phyloP scores from a whole-genome alignment of 257 asterid genomes.

The Oldenlandia corymbosa region DNA sequence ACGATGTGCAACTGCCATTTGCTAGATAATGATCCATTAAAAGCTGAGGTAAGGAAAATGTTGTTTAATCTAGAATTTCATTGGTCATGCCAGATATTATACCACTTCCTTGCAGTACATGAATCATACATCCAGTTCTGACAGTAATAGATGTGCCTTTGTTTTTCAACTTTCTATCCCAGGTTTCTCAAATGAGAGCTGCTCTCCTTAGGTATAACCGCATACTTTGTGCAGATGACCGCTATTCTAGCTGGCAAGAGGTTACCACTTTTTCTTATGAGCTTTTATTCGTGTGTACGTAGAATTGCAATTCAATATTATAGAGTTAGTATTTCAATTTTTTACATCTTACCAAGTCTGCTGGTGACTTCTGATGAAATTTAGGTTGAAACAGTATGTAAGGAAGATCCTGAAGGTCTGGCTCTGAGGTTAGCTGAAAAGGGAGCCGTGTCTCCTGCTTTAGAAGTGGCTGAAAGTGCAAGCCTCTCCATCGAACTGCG shows the following conservation, averaged over 20 bases:
- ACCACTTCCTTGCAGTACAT: conserved; percentile 4
- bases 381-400: conserved; percentile 85
- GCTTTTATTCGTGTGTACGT: neutral
- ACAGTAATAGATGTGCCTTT: neutral
- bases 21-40: conserved; percentile 55
- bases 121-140: neutral
- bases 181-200: conserved; percentile 82
- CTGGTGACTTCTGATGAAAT: conserved; percentile 1
- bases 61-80: conserved; percentile 9
- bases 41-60: conserved; percentile 54
- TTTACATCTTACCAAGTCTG: neutral
- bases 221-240: conserved; percentile 90
- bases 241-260: conserved; percentile 91
- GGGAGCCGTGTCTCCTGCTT: conserved; percentile 93
- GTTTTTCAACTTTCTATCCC: conserved; percentile 12
- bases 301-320: neutral
- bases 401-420: conserved; percentile 97
- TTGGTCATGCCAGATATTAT: conserved; percentile 2
- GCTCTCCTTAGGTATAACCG: conserved; percentile 82
- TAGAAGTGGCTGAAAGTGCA: conserved; percentile 95
- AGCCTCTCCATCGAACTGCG: conserved; percentile 86
- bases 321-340: neutral
- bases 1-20: conserved; percentile 93
- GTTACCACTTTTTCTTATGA: conserved; percentile 28
- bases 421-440: conserved; percentile 97